These are phyloP conservation scores for Zygosaccharomyces bisporus DNA, from an alignment of 805 yeast species.

Conservation along the genomic window DNA sequence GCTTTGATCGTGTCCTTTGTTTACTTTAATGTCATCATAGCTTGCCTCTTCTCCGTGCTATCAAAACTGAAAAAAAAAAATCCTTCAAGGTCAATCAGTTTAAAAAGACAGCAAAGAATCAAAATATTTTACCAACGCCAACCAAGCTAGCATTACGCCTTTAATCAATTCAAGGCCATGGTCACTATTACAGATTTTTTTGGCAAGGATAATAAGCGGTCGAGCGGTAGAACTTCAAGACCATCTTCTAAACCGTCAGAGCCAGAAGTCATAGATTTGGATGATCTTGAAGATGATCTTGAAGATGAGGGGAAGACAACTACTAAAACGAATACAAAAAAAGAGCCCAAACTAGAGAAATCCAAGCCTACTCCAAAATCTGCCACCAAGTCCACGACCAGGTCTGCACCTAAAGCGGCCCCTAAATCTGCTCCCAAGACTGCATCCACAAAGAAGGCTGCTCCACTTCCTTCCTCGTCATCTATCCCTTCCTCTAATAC, in stretches of 20 bases:
- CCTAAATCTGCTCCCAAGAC: background rate
- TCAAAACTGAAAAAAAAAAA: conserved; percentile 5
- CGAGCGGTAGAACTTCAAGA: background rate
- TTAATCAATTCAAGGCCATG: conserved; percentile 22
- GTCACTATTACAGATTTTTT: conserved; percentile 43
- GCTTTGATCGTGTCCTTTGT: background rate
- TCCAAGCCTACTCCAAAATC: background rate
- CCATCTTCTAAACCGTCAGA: conserved; percentile 13
- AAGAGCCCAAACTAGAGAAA: background rate
- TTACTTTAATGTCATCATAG: conserved; percentile 1
- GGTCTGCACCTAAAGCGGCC: background rate
- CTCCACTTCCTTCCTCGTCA: background rate
- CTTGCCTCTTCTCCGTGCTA: background rate
- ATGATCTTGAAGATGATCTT: conserved; percentile 27
- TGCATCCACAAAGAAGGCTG: background rate
- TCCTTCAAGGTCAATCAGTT: background rate
- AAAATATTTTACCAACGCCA: background rate
- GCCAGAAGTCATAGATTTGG: conserved; percentile 29
- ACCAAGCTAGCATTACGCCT: background rate
- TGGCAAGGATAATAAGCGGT: conserved; percentile 24
- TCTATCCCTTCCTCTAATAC: conserved; percentile 3
- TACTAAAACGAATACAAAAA: conserved; percentile 3
- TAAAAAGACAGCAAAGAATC: background rate
- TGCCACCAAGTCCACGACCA: background rate
- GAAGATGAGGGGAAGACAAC: conserved; percentile 7